Base-by-base conservation (phyloP, 106 monocot genomes). In the Iris macrosiphon region DNA sequence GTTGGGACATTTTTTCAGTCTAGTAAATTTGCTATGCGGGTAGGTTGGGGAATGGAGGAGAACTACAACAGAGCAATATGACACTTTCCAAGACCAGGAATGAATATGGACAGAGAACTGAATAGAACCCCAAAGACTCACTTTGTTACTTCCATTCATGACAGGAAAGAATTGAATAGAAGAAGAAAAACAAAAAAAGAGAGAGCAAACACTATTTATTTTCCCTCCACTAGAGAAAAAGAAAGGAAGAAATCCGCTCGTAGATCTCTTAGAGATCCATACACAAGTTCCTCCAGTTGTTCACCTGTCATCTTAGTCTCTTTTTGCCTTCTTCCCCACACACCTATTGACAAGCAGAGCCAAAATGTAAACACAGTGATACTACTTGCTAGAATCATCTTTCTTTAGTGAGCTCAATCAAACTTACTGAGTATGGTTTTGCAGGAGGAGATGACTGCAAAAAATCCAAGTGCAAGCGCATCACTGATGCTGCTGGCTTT, bases 221-320 rank as follows among this genome's bases (percentile, higher is more conserved):
- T 59, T 66, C 28, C 45, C 41, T 57, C 48, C 42, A 63, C 24
- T 40, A n/a, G 35, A 17, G 6, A 44, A 26, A 61, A 24, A 13
- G 24, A 48, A 44, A 49, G 15, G 41, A 8, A 14, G 13, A 14
- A 41, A 27, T 25, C 1, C n/a, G n/a, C n/a, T n/a, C 24, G 60
- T 61, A 45, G 49, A 47, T 58, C 51, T 61, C 57, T 45, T 59
- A 50, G 40, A 68, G 71, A 79, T 72, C 59, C 64, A 15, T 59
- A 60, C 42, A 63, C n/a, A n/a, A 29, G 62, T 70, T 23, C 44
- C 37, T 45, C 37, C 31, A 35, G 4, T 63, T 61, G 19, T 25
- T 75, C 55, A 51, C 68, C 43, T 19, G 43, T 67, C 74, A 73
- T 51, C 69, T 55, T 55, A 43, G 50, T 33, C 66, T 69, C 59